Evolutionary conservation across 2,329 filamentous ascomycete species (phyloP).

Genomic region (Talaromyces sp.): DNA sequence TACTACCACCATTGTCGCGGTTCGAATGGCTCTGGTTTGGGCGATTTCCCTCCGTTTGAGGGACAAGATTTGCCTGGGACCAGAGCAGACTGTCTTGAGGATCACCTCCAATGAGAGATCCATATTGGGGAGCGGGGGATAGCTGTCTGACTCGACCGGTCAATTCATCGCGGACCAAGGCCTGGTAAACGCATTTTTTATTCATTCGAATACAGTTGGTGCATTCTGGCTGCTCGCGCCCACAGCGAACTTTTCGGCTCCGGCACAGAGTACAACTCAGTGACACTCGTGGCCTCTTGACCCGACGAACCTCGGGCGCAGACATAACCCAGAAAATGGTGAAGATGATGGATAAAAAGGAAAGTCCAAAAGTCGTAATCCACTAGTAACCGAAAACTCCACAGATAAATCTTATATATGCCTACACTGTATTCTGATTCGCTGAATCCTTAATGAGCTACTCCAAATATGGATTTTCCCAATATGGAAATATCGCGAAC

Average conservation of each 20-base stretch:
- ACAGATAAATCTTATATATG: too few relatives aligned
- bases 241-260: slow-evolving; percentile 18
- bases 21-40: background rate
- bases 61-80: background rate
- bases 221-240: slow-evolving; percentile 18
- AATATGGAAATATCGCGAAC: too few relatives aligned
- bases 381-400: too few relatives aligned
- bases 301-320: background rate
- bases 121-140: background rate
- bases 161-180: background rate
- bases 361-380: too few relatives aligned
- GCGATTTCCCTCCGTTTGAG: background rate
- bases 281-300: slow-evolving; percentile 16
- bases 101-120: background rate
- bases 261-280: slow-evolving; percentile 17
- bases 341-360: too few relatives aligned
- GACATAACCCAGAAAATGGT: background rate
- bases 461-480: too few relatives aligned
- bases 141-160: background rate
- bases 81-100: too few relatives aligned
- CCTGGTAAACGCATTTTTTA: slow-evolving; percentile 14
- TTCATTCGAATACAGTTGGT: slow-evolving; percentile 17
- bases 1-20: background rate
- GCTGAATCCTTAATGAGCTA: too few relatives aligned
- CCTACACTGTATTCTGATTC: too few relatives aligned